Conservation (phyloP, 306 rosid species). For the Sesbania bispinosa region DNA sequence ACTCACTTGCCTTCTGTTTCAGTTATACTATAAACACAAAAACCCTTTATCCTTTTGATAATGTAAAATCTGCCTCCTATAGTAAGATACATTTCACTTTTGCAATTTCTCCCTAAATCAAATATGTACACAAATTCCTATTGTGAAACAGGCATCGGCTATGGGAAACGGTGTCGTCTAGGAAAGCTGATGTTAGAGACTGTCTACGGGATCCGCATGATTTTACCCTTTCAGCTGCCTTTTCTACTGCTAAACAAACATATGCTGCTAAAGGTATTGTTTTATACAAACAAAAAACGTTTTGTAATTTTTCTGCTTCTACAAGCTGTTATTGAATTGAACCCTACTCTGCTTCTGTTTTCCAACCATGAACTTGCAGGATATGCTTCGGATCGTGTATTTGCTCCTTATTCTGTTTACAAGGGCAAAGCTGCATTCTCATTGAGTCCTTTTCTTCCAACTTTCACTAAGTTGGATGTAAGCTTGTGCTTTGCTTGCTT, state of each 20-base stretch:
- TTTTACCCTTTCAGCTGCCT: constrained; percentile 30
- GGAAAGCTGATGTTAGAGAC: constrained; percentile 34
- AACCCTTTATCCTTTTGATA: neutral
- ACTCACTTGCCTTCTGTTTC: neutral
- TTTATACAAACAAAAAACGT: neutral
- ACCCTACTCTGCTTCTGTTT: neutral
- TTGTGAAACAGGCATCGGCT: constrained; percentile 39
- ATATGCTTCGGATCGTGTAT: constrained; percentile 36
- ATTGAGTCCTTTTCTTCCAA: constrained; percentile 70
- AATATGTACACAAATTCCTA: neutral
- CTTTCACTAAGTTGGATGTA: constrained; percentile 73
- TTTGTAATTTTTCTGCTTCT: neutral
- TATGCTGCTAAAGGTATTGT: constrained; percentile 53
- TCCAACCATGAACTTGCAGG: constrained; percentile 42
- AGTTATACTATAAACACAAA: too few relatives aligned
- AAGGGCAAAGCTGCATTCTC: constrained; percentile 94
- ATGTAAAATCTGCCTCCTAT: neutral
- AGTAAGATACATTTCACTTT: neutral
- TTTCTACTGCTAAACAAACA: constrained; percentile 46
- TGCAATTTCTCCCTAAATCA: neutral
- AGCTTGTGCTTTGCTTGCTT: constrained; percentile 13
- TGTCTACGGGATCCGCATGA: constrained; percentile 9
- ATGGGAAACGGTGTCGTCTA: constrained; percentile 27
- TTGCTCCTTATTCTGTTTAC: constrained; percentile 67
- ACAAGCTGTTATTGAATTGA: neutral